Conservation (phyloP, 2,329 filamentous ascomycete species). For the Cordyceps javanica region DNA sequence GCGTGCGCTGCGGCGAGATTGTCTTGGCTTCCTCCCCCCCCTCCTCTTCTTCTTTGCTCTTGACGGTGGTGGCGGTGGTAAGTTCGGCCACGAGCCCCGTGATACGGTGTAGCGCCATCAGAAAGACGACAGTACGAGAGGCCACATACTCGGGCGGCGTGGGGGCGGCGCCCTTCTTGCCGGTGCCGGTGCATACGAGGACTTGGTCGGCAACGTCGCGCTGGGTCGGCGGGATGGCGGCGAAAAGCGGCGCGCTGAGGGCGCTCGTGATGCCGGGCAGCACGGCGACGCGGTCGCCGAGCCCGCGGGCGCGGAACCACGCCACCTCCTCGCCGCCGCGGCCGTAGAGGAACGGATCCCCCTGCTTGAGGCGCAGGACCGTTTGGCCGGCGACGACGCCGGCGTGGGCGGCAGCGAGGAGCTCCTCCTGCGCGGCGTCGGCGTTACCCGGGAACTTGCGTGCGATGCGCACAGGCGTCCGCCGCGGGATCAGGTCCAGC, state of each 20-base stretch:
- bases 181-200: conserved; percentile 92
- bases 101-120: conserved; percentile 92
- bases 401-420: conserved; percentile 70
- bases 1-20: conserved; percentile 20
- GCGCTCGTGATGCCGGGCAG: conserved; percentile 89
- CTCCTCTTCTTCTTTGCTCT: too few species aligned
- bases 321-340: conserved; percentile 87
- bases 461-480: conserved; percentile 84
- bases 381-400: conserved; percentile 61
- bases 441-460: conserved; percentile 98
- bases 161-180: conserved; percentile 78
- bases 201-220: conserved; percentile 87
- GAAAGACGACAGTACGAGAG: conserved; percentile 79
- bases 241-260: conserved; percentile 80
- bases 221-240: conserved; percentile 81
- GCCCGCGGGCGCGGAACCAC: conserved; percentile 71
- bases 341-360: conserved; percentile 94
- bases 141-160: conserved; percentile 72
- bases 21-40: conserved; percentile 17
- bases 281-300: conserved; percentile 58
- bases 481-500: conserved; percentile 80
- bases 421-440: conserved; percentile 85
- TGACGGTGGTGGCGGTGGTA: conserved; percentile 40
- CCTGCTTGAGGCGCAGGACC: conserved; percentile 89
- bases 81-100: conserved; percentile 66